Evolutionary conservation across 208 protist genomes (phyloP).

Genomic region (Trypanosoma vivax): DNA sequence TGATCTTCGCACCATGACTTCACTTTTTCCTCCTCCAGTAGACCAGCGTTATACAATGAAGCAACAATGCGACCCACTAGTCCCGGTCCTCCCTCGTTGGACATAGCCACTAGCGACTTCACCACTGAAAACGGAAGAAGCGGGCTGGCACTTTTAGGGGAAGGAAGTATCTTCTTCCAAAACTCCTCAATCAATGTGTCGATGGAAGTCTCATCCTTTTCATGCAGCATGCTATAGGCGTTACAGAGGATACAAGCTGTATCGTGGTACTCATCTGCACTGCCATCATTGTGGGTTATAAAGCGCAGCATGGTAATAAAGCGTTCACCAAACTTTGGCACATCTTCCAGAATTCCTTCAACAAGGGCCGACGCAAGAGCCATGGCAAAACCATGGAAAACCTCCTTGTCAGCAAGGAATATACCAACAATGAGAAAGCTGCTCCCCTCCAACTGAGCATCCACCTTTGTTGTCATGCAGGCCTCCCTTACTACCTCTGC

Average conservation of each 20-base stretch:
- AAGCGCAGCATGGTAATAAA: conserved; percentile 80
- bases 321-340: conserved; percentile 82
- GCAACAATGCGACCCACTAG: conserved; percentile 55
- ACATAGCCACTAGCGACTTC: conserved; percentile 39
- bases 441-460: conserved; percentile 76
- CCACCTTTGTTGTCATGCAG: conserved; percentile 76
- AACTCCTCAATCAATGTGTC: conserved; percentile 74
- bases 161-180: conserved; percentile 55
- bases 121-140: conserved; percentile 42
- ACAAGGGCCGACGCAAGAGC: conserved; percentile 65
- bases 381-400: conserved; percentile 65
- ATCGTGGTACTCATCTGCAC: conserved; percentile 78
- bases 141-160: conserved; percentile 35
- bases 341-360: conserved; percentile 77
- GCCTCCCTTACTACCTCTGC: conserved; percentile 67
- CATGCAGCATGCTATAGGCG: conserved; percentile 53
- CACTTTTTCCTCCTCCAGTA: conserved; percentile 51
- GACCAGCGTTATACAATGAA: conserved; percentile 49
- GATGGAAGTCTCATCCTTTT: conserved; percentile 42
- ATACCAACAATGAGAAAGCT: conserved; percentile 77
- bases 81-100: conserved; percentile 36
- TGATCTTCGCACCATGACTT: conserved; percentile 29
- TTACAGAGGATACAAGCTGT: conserved; percentile 61
- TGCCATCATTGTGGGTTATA: conserved; percentile 57
- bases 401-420: conserved; percentile 66